These are phyloP conservation scores for Heracleum sosnowskyi DNA, from an alignment of 129 eudicot species.

Conservation along the genomic window DNA sequence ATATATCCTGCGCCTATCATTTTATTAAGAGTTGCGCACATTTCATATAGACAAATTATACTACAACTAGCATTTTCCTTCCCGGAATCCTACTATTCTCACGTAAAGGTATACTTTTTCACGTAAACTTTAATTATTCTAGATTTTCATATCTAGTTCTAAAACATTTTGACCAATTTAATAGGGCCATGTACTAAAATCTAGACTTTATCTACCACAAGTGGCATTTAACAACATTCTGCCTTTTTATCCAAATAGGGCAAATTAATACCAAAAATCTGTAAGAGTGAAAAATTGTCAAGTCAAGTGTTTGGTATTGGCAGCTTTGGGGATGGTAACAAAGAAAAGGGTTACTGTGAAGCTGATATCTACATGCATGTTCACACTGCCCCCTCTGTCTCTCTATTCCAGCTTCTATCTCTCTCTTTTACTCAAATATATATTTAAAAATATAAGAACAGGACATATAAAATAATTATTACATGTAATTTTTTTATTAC, in stretches of 20 bases:
- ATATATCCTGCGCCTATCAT: no score
- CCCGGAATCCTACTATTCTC: background rate
- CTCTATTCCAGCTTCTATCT: background rate
- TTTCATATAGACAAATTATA: no score
- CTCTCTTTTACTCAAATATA: background rate
- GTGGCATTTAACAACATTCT: background rate
- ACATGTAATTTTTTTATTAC: background rate
- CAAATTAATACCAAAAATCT: background rate
- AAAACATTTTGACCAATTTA: background rate
- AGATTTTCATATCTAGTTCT: background rate
- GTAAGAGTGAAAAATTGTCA: background rate
- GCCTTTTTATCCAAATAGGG: background rate
- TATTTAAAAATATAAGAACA: background rate
- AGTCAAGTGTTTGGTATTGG: background rate
- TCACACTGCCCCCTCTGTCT: slow-evolving; percentile 4
- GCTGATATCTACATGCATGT: slow-evolving; percentile 1
- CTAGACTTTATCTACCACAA: background rate
- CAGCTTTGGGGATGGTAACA: background rate
- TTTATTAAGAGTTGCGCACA: no score
- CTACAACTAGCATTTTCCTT: no score
- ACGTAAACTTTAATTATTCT: background rate
- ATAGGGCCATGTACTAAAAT: background rate
- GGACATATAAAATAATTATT: no score
- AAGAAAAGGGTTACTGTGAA: background rate
- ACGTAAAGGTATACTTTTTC: background rate